Percentiles rank a stretch among this genome's conserved stretches.
These are phyloP conservation scores for Neltuma alba DNA, from an alignment of 306 rosid species.

Conservation along the genomic window DNA sequence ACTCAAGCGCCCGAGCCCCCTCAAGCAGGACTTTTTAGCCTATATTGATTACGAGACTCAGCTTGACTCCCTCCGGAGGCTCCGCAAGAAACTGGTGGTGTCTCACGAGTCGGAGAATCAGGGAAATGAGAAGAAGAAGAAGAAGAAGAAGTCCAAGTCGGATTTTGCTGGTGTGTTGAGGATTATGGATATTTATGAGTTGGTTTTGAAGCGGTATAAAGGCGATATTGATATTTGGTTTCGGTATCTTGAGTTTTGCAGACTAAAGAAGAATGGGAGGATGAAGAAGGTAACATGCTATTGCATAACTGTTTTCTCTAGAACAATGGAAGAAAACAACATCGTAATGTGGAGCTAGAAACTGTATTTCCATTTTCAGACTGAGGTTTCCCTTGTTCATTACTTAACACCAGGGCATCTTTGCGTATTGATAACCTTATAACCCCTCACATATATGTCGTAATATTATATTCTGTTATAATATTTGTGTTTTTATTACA, in stretches of 20 bases:
- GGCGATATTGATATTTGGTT: conserved; percentile 53
- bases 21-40: conserved; percentile 44
- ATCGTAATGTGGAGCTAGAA: not conserved
- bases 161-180: conserved; percentile 38
- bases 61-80: conserved; percentile 42
- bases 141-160: conserved; percentile 40
- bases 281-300: conserved; percentile 69
- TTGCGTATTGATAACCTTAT: not conserved
- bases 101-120: conserved; percentile 38
- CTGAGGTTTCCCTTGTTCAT: not conserved
- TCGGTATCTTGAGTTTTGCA: conserved; percentile 74
- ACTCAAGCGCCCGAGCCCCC: conserved; percentile 39
- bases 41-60: conserved; percentile 51
- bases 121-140: conserved; percentile 28
- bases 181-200: conserved; percentile 44
- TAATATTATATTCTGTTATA: not conserved
- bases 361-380: not conserved
- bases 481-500: not conserved
- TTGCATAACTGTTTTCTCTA: not conserved
- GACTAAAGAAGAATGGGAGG: conserved; percentile 62
- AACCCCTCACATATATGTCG: not conserved
- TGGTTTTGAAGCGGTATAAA: conserved; percentile 49
- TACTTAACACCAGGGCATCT: not conserved
- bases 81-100: conserved; percentile 44
- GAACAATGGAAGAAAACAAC: not conserved